Conservation (phyloP, 2,329 filamentous ascomycete species). For the Curvularia spicifera region DNA sequence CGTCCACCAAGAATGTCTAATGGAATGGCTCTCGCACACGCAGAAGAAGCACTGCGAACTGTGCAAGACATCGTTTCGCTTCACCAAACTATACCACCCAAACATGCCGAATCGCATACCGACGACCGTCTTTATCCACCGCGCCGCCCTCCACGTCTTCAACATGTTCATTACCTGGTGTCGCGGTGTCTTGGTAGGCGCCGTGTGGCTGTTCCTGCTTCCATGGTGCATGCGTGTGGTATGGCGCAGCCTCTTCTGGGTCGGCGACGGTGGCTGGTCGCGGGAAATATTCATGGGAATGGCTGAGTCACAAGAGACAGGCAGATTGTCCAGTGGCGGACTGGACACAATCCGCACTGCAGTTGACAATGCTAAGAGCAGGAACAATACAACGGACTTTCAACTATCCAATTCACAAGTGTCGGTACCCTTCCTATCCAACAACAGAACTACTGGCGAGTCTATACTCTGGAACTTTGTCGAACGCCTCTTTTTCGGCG, state of each 20-base stretch:
- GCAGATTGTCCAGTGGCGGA: conserved; percentile 15
- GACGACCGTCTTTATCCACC: conserved; percentile 77
- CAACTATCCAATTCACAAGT: conserved; percentile 43
- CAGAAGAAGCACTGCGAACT: conserved; percentile 99
- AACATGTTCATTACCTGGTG: conserved; percentile 78
- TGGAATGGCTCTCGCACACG: conserved; percentile 98
- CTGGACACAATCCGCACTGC: conserved; percentile 29
- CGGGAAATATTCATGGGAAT: conserved; percentile 46
- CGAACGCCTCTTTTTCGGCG: conserved; percentile 52
- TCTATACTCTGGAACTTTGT: conserved; percentile 55
- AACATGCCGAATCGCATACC: conserved; percentile 90
- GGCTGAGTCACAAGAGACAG: conserved; percentile 10
- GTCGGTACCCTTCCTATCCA: conserved; percentile 51
- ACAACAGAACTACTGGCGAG: conserved; percentile 49
- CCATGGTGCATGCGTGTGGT: conserved; percentile 90
- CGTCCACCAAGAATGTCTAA: conserved; percentile 96
- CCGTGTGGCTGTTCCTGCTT: conserved; percentile 87
- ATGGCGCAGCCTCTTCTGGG: conserved; percentile 94
- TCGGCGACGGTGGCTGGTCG: conserved; percentile 78
- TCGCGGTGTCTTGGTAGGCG: conserved; percentile 76
- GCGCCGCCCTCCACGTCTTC: conserved; percentile 75
- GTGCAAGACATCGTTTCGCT: conserved; percentile 97
- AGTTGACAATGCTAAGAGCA: conserved; percentile 27
- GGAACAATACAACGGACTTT: conserved; percentile 25
- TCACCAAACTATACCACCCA: conserved; percentile 95